Conservation (phyloP, 2,329 filamentous ascomycete species). For the Pestalotiopsis sp. region DNA sequence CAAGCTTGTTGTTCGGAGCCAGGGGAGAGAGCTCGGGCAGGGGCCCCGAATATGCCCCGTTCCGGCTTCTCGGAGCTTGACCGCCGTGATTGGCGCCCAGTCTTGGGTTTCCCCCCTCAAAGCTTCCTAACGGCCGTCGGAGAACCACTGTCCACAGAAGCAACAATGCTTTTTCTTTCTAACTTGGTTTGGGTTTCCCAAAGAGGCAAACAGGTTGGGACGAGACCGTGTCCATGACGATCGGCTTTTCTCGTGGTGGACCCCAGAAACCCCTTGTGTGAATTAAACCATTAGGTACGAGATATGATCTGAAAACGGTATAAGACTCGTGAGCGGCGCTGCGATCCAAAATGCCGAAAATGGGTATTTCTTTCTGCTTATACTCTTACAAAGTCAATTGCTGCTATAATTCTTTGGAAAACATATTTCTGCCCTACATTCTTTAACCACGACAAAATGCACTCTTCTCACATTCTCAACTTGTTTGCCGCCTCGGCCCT, state of each 20-base stretch:
- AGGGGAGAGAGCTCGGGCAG: neutral
- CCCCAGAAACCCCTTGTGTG: neutral
- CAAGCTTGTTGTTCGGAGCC: neutral
- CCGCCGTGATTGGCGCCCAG: neutral
- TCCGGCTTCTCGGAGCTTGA: neutral
- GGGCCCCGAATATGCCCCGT: neutral
- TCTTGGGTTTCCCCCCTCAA: neutral
- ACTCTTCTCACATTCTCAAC: neutral
- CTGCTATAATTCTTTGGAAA: too few species aligned
- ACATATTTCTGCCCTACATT: too few species aligned
- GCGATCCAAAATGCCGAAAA: neutral
- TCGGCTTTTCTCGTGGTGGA: neutral
- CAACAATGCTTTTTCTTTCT: neutral
- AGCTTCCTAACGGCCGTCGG: neutral
- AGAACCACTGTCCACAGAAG: neutral
- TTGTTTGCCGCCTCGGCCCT: neutral
- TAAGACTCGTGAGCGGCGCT: neutral
- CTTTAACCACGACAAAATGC: neutral
- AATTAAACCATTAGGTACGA: neutral
- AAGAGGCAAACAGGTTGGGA: neutral
- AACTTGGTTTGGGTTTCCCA: neutral
- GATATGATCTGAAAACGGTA: neutral
- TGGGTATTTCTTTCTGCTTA: neutral
- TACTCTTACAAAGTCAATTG: neutral
- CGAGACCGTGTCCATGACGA: neutral